Evolutionary conservation across 2,329 filamentous ascomycete species (phyloP).

Genomic region (Lecanosticta acicola): DNA sequence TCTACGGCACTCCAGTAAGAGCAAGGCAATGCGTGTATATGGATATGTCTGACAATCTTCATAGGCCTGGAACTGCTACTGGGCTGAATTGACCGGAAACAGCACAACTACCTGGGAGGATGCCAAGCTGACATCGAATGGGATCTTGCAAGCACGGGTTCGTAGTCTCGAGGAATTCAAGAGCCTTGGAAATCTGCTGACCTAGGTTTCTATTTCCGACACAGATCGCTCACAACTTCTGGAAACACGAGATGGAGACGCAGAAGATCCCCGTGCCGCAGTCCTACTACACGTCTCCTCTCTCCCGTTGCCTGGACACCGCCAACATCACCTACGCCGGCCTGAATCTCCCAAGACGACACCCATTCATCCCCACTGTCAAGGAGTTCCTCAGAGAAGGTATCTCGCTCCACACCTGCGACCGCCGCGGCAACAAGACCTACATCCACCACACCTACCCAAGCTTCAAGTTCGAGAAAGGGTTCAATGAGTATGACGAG

Average conservation of each 20-base stretch:
- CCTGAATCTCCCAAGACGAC: slow-evolving; percentile 48
- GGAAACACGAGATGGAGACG: slow-evolving; percentile 49
- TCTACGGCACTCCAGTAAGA: slow-evolving; percentile 54
- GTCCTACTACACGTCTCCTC: slow-evolving; percentile 60
- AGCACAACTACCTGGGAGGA: slow-evolving; percentile 59
- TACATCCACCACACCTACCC: slow-evolving; percentile 52
- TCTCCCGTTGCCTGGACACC: slow-evolving; percentile 58
- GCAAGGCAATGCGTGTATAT: not conserved
- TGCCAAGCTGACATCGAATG: slow-evolving; percentile 54
- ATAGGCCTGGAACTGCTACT: slow-evolving; percentile 61
- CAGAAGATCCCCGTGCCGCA: slow-evolving; percentile 57
- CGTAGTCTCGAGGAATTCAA: too few species aligned
- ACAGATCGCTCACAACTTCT: slow-evolving; percentile 55
- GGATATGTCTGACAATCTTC: not conserved
- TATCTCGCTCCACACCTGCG: slow-evolving; percentile 63
- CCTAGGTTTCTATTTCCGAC: too few species aligned
- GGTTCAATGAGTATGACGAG: slow-evolving; percentile 55
- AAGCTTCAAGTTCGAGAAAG: slow-evolving; percentile 51
- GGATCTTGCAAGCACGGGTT: slow-evolving; percentile 53
- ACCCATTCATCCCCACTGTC: slow-evolving; percentile 53
- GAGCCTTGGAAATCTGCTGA: too few species aligned
- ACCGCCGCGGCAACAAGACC: slow-evolving; percentile 53
- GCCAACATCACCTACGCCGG: slow-evolving; percentile 57
- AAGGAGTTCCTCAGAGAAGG: slow-evolving; percentile 64
- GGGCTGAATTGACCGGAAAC: slow-evolving; percentile 59